These are phyloP conservation scores for Lophiotrema nucula DNA, from an alignment of 495 filamentous ascomycete genomes.

Conservation along the genomic window DNA sequence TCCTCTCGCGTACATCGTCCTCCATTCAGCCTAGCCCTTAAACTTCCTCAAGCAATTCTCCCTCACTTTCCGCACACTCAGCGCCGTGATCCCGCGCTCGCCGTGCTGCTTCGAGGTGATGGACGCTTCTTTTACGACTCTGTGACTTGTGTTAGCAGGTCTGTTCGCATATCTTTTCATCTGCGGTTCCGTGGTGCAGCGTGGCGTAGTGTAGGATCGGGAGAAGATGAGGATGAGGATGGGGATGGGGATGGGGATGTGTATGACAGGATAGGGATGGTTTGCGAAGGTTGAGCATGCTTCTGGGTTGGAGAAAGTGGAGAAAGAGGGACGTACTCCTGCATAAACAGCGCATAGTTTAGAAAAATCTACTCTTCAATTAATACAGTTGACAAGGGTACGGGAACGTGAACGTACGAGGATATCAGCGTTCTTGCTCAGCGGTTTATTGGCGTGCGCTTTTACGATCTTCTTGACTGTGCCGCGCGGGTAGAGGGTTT, in stretches of 20 bases:
- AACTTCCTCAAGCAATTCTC: conserved; percentile 48
- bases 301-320: too few relatives aligned
- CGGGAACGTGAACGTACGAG: conserved; percentile 55
- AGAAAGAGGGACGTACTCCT: conserved; percentile 60
- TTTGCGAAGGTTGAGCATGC: too few relatives aligned
- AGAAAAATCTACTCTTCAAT: conserved; percentile 66
- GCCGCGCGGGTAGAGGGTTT: conserved; percentile 80
- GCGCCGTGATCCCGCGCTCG: conserved; percentile 69
- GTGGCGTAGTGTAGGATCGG: too few relatives aligned
- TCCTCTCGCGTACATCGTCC: too few relatives aligned
- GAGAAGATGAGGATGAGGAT: neutral
- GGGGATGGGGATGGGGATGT: too few relatives aligned
- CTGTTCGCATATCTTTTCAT: too few relatives aligned
- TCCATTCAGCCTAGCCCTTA: too few relatives aligned
- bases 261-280: too few relatives aligned
- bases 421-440: conserved; percentile 86
- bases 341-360: conserved; percentile 86
- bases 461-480: conserved; percentile 87
- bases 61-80: conserved; percentile 56
- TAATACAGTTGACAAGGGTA: neutral
- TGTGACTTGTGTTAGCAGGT: conserved; percentile 42
- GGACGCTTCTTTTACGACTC: conserved; percentile 78
- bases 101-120: conserved; percentile 73
- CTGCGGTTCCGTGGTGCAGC: too few relatives aligned
- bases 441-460: conserved; percentile 73